These are phyloP conservation scores for Fomitopsis palustris DNA, from an alignment of 1,284 basidiomycete genomes.

Conservation along the genomic window DNA sequence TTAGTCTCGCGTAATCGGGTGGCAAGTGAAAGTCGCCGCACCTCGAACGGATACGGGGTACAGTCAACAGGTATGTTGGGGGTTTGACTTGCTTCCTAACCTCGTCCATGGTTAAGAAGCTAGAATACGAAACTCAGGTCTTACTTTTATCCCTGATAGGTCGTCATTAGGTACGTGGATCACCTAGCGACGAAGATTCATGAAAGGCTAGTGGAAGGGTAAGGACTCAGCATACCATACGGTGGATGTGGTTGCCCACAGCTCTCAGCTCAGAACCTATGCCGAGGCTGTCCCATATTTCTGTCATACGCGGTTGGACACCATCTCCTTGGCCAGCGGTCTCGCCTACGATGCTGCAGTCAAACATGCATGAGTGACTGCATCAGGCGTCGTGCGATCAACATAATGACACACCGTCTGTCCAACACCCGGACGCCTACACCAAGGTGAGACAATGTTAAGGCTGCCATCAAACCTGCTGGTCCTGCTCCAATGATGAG, in stretches of 20 bases:
- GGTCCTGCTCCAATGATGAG: constrained; percentile 15
- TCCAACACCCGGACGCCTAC: constrained; percentile 8
- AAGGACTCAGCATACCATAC: neutral
- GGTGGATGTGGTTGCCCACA: neutral
- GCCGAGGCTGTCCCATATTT: constrained; percentile 11
- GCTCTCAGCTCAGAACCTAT: constrained; percentile 4
- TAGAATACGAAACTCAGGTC: neutral
- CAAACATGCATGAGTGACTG: neutral
- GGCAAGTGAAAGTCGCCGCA: neutral
- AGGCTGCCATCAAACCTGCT: constrained; percentile 12
- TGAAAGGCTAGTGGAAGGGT: neutral
- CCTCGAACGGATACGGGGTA: constrained; percentile 3
- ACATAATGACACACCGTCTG: constrained; percentile 6
- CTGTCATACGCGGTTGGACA: constrained; percentile 13
- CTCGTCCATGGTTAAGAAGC: neutral
- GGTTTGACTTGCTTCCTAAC: neutral
- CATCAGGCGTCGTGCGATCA: neutral
- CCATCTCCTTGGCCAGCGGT: constrained; percentile 13
- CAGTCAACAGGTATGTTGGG: neutral
- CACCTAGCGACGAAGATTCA: neutral
- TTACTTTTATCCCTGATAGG: constrained; percentile 1
- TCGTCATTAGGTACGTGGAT: constrained; percentile 2
- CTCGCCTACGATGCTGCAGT: neutral
- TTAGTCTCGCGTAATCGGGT: neutral
- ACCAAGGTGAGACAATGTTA: constrained; percentile 6